A percentile compares a stretch with the other conserved stretches of the same genome.
phyloP scores from a whole-genome alignment of 2,329 filamentous ascomycete genomes.

The Aureobasidium lini region DNA sequence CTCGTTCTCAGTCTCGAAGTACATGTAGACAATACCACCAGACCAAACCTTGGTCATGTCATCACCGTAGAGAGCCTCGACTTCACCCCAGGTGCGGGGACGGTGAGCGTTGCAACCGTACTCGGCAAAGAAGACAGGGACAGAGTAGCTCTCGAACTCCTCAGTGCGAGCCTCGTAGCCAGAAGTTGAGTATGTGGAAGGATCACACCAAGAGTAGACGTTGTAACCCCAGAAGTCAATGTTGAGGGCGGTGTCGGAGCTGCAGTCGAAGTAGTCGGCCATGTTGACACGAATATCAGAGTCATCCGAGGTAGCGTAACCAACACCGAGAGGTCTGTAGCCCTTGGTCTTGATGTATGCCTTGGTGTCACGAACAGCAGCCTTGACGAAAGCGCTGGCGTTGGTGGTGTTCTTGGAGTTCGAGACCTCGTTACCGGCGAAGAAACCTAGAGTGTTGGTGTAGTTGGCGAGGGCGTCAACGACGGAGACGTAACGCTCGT shows the following conservation, averaged over 20 bases:
- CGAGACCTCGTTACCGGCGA: constrained; percentile 95
- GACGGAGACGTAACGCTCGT: constrained; percentile 72
- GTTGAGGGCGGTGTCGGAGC: constrained; percentile 47
- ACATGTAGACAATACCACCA: constrained; percentile 98
- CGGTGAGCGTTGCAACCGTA: constrained; percentile 83
- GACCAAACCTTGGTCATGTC: constrained; percentile 85
- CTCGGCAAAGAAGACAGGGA: constrained; percentile 96
- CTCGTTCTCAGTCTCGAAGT: constrained; percentile 84
- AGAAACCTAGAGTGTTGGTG: constrained; percentile 92
- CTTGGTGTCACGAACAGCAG: constrained; percentile 93
- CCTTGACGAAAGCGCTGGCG: constrained; percentile 93
- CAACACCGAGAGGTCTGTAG: constrained; percentile 76
- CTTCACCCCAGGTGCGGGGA: constrained; percentile 77
- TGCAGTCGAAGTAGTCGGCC: constrained; percentile 93
- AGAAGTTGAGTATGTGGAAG: constrained; percentile 67
- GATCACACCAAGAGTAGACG: constrained; percentile 98
- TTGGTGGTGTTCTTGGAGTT: constrained; percentile 83
- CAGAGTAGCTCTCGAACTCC: constrained; percentile 82
- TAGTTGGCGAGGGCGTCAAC: constrained; percentile 76
- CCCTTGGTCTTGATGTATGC: constrained; percentile 76
- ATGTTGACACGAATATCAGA: constrained; percentile 71
- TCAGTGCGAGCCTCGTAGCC: constrained; percentile 75
- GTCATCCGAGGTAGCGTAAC: constrained; percentile 95
- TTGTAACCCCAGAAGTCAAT: constrained; percentile 99
- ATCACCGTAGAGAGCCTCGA: constrained; percentile 67